phyloP scores from a whole-genome alignment of 768 basidiomycete species.

The Tubosaeta sp. region DNA sequence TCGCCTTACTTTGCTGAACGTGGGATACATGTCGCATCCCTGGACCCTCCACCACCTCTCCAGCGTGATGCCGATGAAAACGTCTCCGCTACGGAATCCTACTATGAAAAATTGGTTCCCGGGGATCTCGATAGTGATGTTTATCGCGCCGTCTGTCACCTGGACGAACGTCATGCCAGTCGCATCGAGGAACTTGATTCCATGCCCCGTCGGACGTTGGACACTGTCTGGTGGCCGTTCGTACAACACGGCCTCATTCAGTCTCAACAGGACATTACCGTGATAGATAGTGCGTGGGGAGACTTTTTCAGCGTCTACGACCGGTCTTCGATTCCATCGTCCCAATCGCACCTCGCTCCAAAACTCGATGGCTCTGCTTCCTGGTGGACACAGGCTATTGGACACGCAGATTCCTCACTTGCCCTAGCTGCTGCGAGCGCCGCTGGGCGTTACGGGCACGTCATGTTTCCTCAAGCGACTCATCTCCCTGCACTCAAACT shows the following conservation, averaged over 20 bases:
- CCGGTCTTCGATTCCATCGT: conserved; percentile 18
- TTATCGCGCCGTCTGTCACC: conserved; percentile 45
- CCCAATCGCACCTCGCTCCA: conserved; percentile 43
- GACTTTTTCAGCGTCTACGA: conserved; percentile 82
- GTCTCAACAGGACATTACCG: conserved; percentile 69
- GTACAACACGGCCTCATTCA: conserved; percentile 81
- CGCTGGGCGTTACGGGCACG: conserved; percentile 93
- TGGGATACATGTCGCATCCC: conserved; percentile 49
- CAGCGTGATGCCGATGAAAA: conserved; percentile 44
- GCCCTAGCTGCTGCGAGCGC: conserved; percentile 86
- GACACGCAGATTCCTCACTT: conserved; percentile 73
- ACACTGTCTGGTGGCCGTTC: conserved; percentile 95
- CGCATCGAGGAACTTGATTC: conserved; percentile 71
- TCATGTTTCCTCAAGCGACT: conserved; percentile 89
- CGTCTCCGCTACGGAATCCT: conserved; percentile 52
- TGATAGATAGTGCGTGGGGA: conserved; percentile 85
- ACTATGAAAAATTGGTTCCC: conserved; percentile 57
- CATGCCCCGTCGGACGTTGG: conserved; percentile 73
- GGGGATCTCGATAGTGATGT: conserved; percentile 35
- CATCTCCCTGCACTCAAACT: conserved; percentile 83
- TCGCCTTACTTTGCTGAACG: conserved; percentile 73
- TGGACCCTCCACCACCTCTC: conserved; percentile 57
- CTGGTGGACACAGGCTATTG: conserved; percentile 97
- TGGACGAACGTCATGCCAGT: conserved; percentile 59
- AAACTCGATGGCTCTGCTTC: conserved; percentile 92